Evolutionary conservation across 768 basidiomycete genomes (phyloP).

Genomic region (Vishniacozyma victoriae): DNA sequence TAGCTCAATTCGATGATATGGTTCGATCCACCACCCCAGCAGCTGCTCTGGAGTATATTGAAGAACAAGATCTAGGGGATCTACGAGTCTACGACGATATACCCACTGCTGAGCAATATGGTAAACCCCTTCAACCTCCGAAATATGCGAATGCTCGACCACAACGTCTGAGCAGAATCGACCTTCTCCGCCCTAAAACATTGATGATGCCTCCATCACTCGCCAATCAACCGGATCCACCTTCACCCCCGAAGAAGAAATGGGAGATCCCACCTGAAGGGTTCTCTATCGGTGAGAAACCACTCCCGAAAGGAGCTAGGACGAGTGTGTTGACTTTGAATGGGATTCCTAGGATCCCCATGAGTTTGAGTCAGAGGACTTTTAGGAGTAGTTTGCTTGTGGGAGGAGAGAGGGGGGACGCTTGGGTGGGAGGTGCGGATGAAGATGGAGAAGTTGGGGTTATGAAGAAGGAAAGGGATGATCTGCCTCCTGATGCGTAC

Average conservation of each 20-base stretch:
- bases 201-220: slow-evolving; percentile 90
- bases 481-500: slow-evolving; percentile 47
- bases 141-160: slow-evolving; percentile 13
- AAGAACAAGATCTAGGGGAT: neutral
- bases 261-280: too few relatives aligned
- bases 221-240: slow-evolving; percentile 50
- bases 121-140: slow-evolving; percentile 22
- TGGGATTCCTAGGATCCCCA: too few relatives aligned
- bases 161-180: slow-evolving; percentile 37
- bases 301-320: slow-evolving; percentile 68
- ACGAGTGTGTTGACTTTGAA: slow-evolving; percentile 54
- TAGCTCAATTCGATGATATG: too few relatives aligned
- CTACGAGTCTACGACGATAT: slow-evolving; percentile 13
- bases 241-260: slow-evolving; percentile 24
- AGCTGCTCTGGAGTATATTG: neutral
- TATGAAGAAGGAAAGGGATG: slow-evolving; percentile 13
- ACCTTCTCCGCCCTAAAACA: slow-evolving; percentile 80
- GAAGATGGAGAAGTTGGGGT: slow-evolving; percentile 35
- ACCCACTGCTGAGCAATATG: slow-evolving; percentile 31
- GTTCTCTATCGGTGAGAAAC: slow-evolving; percentile 63
- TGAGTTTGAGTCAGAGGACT: slow-evolving; percentile 71
- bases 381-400: slow-evolving; percentile 75
- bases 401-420: slow-evolving; percentile 63
- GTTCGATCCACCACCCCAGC: neutral
- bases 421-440: slow-evolving; percentile 66